These are phyloP conservation scores for Escovopsis sp. DNA, from an alignment of 2,329 filamentous ascomycete genomes.

Conservation along the genomic window DNA sequence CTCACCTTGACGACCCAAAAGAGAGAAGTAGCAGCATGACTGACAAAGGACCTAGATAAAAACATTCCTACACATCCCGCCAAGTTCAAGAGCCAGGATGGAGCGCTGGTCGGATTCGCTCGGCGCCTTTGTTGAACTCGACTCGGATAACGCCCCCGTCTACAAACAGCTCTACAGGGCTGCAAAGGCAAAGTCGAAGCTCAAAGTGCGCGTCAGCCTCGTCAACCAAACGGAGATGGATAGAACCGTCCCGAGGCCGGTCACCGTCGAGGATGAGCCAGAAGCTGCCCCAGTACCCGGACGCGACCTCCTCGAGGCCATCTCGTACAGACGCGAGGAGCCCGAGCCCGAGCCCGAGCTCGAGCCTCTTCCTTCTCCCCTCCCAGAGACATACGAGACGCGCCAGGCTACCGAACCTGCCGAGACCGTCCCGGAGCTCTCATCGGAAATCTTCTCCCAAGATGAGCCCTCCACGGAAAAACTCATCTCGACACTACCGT, in stretches of 20 bases:
- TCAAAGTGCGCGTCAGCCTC: constrained; percentile 64
- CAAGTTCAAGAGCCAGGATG: constrained; percentile 38
- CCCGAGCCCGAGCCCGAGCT: neutral
- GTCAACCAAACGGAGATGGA: constrained; percentile 19
- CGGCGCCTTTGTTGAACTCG: constrained; percentile 63
- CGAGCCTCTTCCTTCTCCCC: neutral
- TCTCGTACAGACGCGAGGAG: no score
- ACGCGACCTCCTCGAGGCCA: constrained; percentile 4
- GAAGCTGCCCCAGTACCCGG: constrained; percentile 12
- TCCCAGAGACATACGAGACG: no score
- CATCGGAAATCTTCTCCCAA: no score
- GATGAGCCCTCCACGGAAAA: neutral
- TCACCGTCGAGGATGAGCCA: constrained; percentile 37
- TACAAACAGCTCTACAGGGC: constrained; percentile 97
- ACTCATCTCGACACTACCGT: neutral
- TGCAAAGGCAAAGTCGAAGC: constrained; percentile 95
- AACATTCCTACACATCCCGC: constrained; percentile 20
- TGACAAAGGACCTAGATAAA: constrained; percentile 17
- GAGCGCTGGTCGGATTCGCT: constrained; percentile 95
- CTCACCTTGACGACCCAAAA: neutral
- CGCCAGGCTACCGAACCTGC: no score
- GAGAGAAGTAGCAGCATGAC: neutral
- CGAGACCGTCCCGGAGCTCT: no score
- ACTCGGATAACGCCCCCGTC: constrained; percentile 61
- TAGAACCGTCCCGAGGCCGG: constrained; percentile 23